Evolutionary conservation across 306 rosid species (phyloP).

Genomic region (Prinsepia uniflora): DNA sequence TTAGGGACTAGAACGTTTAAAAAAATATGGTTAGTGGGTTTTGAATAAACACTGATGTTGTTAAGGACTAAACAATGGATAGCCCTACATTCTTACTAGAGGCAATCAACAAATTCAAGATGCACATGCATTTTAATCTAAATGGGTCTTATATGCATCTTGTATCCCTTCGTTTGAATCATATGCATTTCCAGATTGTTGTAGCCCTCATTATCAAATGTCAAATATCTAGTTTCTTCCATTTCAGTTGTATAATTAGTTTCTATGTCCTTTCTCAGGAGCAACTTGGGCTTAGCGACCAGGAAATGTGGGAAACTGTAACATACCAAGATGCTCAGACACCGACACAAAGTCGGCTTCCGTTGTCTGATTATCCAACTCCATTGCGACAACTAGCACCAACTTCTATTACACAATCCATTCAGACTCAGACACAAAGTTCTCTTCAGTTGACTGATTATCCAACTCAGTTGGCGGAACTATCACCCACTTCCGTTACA

Average conservation of each 20-base stretch:
- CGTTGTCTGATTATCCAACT: conserved; percentile 35
- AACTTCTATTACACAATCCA: conserved; percentile 69
- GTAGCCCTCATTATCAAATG: neutral
- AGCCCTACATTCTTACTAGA: neutral
- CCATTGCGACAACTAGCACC: conserved; percentile 54
- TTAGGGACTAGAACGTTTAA: too few relatives aligned
- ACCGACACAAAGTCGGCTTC: conserved; percentile 46
- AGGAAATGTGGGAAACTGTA: conserved; percentile 34
- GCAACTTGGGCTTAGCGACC: conserved; percentile 34
- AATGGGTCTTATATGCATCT: neutral
- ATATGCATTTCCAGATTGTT: neutral
- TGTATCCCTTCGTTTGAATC: neutral
- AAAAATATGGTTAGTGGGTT: too few relatives aligned
- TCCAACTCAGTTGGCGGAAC: conserved; percentile 43
- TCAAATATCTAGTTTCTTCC: neutral
- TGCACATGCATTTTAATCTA: neutral
- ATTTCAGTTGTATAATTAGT: neutral
- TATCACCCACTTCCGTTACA: conserved; percentile 75
- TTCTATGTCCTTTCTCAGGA: conserved; percentile 38
- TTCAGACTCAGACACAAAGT: conserved; percentile 40
- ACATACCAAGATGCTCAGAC: conserved; percentile 32
- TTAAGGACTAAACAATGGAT: too few relatives aligned
- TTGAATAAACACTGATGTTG: too few relatives aligned
- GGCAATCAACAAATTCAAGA: neutral
- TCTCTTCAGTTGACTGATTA: conserved; percentile 37